Percentiles rank a stretch among this genome's conserved stretches.
Conservation (phyloP, 306 rosid species). For the Mimosa bimucronata region DNA sequence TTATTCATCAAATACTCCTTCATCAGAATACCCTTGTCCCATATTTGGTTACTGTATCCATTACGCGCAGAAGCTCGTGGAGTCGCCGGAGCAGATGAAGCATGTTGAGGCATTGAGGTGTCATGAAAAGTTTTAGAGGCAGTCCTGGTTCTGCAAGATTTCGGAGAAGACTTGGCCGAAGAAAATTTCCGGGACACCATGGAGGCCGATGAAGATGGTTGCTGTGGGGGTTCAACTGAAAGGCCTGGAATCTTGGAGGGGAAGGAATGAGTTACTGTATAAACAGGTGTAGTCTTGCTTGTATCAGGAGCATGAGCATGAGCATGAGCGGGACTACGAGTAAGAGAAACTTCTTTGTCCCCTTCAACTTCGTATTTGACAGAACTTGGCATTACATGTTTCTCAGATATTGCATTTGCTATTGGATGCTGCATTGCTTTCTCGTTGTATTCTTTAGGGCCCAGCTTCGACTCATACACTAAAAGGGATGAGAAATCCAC, state of each 20-base stretch:
- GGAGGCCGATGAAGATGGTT: neutral
- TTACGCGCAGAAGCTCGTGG: conserved; percentile 26
- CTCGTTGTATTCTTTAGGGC: conserved; percentile 53
- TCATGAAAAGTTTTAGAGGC: conserved; percentile 30
- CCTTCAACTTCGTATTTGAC: conserved; percentile 40
- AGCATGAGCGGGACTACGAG: conserved; percentile 20
- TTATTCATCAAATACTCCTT: conserved; percentile 77
- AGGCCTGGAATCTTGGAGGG: conserved; percentile 60
- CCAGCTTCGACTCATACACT: conserved; percentile 80
- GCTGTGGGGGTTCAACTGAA: conserved; percentile 38
- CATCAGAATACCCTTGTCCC: conserved; percentile 82
- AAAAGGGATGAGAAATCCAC: conserved; percentile 24
- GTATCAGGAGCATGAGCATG: conserved; percentile 22
- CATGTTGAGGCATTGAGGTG: conserved; percentile 18
- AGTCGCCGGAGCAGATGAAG: conserved; percentile 30
- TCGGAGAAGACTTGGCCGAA: too few relatives aligned
- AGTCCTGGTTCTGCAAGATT: conserved; percentile 18
- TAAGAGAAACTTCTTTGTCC: conserved; percentile 34
- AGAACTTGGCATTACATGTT: conserved; percentile 46
- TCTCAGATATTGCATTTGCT: conserved; percentile 50
- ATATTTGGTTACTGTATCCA: conserved; percentile 41
- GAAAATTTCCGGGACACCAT: conserved; percentile 3
- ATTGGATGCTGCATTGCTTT: conserved; percentile 54
- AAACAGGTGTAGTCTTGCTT: conserved; percentile 36
- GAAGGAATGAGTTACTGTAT: conserved; percentile 45